Base-by-base conservation (phyloP, 1,139 yeast genomes). In the Wickerhamiella pararugosa region DNA sequence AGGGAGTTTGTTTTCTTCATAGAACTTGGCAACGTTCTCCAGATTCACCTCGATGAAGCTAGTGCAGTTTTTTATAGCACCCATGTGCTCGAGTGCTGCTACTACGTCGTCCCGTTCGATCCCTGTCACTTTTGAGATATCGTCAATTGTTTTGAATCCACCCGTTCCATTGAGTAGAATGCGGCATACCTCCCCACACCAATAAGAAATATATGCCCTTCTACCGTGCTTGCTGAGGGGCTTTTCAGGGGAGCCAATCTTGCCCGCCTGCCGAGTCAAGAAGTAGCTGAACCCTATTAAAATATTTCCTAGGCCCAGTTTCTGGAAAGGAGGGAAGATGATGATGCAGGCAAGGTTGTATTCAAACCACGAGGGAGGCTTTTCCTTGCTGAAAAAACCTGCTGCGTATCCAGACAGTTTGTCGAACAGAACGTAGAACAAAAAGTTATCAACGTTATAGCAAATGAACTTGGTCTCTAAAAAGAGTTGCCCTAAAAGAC, bases 291-390 rank as follows among this genome's bases (percentile, higher is more conserved):
- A 82, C 46, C 83, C 87, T 29, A 90, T 83, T 37, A 90, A 58
- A 10, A 83, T 64, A 4, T 83, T 74, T 0, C 98, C 98, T 32
- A 87, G 60, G 25, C 76, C 79, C 33, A 72, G 70, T 44, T 84
- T 67, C 56, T 90, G 98, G 56, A 76, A 90, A 1, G 95, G 96
- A 0, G 98, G 98, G 49, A 90, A 82, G 4, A 84, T 75, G 51
- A 93, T 70, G 25, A 90, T 81, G 56, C 97, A 90, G 1, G 96
- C 95, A 40, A 90, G 64, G 56, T 90, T 90, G 55, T 86, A 82
- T 44, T 74, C 71, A 44, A 83, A 92, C 75, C 87, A 83, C 0
- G 95, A 78, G 1, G 80, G 66, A 5, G 32, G 8, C 37, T 79
- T 63, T 55, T 90, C 98, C 51, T 83, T 82, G 25, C 96, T 86